These are phyloP conservation scores for Colletotrichum tamarilloi DNA, from an alignment of 2,329 filamentous ascomycete genomes.

Conservation along the genomic window DNA sequence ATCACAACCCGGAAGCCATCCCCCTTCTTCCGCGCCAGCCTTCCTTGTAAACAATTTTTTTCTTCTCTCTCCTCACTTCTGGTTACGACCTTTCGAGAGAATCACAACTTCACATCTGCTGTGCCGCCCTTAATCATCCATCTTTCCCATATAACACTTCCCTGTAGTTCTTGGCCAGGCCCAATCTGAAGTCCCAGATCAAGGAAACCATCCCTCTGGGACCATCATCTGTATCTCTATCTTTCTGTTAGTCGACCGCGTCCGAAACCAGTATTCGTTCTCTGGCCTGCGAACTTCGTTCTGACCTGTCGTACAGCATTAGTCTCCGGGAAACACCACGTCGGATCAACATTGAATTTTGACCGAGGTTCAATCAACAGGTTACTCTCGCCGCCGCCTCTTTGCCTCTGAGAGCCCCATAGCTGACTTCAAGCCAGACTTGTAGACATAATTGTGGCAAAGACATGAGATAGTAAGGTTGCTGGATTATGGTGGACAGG, in stretches of 20 bases:
- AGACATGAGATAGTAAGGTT: constrained; percentile 33
- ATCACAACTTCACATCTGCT: constrained; percentile 10
- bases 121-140: constrained; percentile 3
- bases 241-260: constrained; percentile 5
- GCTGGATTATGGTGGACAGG: constrained; percentile 36
- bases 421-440: constrained; percentile 24
- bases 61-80: background rate
- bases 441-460: constrained; percentile 28
- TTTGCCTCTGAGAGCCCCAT: background rate
- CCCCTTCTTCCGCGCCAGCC: constrained; percentile 30
- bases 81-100: background rate
- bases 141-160: constrained; percentile 17
- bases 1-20: constrained; percentile 20
- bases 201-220: background rate
- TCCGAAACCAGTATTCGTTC: constrained; percentile 11
- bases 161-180: constrained; percentile 1
- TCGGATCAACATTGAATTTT: constrained; percentile 37
- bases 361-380: constrained; percentile 28
- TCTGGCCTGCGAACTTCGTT: background rate
- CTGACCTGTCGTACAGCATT: background rate
- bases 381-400: constrained; percentile 27
- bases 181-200: constrained; percentile 3
- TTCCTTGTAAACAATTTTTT: constrained; percentile 16
- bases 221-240: background rate
- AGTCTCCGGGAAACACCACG: constrained; percentile 3